Base-by-base conservation (phyloP, 2,329 filamentous ascomycete genomes). In the Rhytidhysteron rufulum region DNA sequence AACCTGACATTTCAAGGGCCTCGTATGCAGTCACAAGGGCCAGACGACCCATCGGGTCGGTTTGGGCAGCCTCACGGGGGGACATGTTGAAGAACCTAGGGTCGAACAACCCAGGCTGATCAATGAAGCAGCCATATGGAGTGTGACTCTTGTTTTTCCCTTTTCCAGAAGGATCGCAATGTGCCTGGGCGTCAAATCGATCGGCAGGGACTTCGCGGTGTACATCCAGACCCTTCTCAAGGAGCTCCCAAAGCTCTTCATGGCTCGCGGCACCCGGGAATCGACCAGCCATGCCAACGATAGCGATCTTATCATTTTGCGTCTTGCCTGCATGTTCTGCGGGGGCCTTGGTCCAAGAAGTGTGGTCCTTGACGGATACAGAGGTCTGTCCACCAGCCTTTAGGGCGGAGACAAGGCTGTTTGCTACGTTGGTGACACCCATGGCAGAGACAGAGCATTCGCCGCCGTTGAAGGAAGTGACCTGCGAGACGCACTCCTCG, bases 31-130 rank as follows among this genome's bases (percentile, higher is more conserved):
- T 88, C 7, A 83, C 79, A 17, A 93, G 68, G 3, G 85, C 83
- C 50, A 90, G 73, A 52, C 87, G 78, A 60, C 88, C 86, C 77
- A 88, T 88, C 0, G 87, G 87, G 59, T 91, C 86, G 1, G 85
- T 88, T 58, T 89, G 85, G 37, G 80, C 78, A 20, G 87, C 87
- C 65, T 91, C 86, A 51, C 85, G 79, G 5, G 86, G 85, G 25
- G 85, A 89, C 82, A 91, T 89, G 65, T 88, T 88, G 77, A 91
- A 91, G 68, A 91, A 90, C 1, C 83, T 75, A n/a, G 85, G 82
- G 53, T 91, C 86, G 55, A 91, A 91, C 34, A 85, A 72, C 40
- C 85, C 85, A 0, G 86, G 85, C 45, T 88, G 78, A 46, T 88
- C 80, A 49, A 88, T 78, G 67, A 82, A 89, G 68, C 84, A 87